These are phyloP conservation scores for Closterium sp. DNA, from an alignment of 139 green algal species.

Conservation along the genomic window DNA sequence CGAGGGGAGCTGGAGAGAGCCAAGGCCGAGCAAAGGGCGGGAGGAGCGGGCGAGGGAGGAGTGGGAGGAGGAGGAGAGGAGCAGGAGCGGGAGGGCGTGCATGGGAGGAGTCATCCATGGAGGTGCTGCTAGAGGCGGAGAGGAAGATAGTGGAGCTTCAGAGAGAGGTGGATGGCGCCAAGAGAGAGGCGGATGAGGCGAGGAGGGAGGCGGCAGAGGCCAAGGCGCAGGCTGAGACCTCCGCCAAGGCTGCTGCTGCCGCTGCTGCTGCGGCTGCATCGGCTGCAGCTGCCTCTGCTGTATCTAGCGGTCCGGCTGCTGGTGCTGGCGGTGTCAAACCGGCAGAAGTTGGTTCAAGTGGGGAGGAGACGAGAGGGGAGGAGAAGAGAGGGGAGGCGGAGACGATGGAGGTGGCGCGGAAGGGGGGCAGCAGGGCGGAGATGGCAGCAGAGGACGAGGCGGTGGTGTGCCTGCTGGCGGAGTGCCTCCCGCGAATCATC, in stretches of 20 bases:
- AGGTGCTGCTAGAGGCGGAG: neutral
- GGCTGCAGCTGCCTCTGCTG: neutral
- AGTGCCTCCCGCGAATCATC: conserved; percentile 43
- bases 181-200: neutral
- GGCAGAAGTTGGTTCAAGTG: neutral
- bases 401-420: neutral
- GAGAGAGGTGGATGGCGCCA: neutral
- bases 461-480: conserved; percentile 25
- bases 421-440: neutral
- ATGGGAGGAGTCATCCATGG: neutral
- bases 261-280: neutral
- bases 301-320: neutral
- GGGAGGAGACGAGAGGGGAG: neutral
- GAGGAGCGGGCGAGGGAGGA: too few relatives aligned
- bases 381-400: neutral
- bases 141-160: conserved; percentile 1
- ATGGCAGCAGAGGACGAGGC: conserved; percentile 5
- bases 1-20: neutral
- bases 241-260: neutral
- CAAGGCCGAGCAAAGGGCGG: neutral
- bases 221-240: neutral
- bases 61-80: neutral
- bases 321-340: neutral
- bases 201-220: neutral
- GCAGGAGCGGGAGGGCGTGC: neutral